A percentile compares a stretch with the other conserved stretches of the same genome.
These are phyloP conservation scores for Blastobotrys indianensis DNA, from an alignment of 1,139 yeast genomes.

Conservation along the genomic window DNA sequence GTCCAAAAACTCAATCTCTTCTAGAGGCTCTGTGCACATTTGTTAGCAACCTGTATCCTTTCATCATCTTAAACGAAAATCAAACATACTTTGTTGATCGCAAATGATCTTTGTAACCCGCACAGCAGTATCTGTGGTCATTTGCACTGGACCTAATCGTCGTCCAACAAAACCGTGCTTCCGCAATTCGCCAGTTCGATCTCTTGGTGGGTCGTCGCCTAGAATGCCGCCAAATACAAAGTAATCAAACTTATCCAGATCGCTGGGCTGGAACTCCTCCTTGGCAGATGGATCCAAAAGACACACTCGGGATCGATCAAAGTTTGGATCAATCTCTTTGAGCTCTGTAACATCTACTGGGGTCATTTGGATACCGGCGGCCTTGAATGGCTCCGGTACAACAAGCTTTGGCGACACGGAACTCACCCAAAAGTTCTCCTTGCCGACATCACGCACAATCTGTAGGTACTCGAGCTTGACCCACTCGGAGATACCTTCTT, in stretches of 20 bases:
- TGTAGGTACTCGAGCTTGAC: slow-evolving; percentile 80
- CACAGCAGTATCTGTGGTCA: slow-evolving; percentile 97
- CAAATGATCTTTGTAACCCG: slow-evolving; percentile 80
- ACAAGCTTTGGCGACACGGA: slow-evolving; percentile 63
- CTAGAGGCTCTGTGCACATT: slow-evolving; percentile 41
- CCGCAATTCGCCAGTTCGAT: slow-evolving; percentile 85
- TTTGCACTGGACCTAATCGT: slow-evolving; percentile 79
- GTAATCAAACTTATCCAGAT: slow-evolving; percentile 61
- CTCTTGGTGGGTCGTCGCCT: slow-evolving; percentile 96
- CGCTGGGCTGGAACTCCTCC: slow-evolving; percentile 65
- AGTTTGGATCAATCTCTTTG: slow-evolving; percentile 35
- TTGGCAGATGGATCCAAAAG: slow-evolving; percentile 84
- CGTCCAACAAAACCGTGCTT: slow-evolving; percentile 79
- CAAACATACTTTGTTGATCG: slow-evolving; percentile 40
- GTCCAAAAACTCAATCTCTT: slow-evolving; percentile 75
- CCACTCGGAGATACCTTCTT: slow-evolving; percentile 95
- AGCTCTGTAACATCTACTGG: slow-evolving; percentile 59
- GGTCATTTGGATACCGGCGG: slow-evolving; percentile 77
- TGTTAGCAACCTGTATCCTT: background rate
- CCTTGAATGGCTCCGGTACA: slow-evolving; percentile 50
- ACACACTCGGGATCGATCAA: slow-evolving; percentile 57
- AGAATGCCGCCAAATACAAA: slow-evolving; percentile 94
- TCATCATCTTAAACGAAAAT: background rate
- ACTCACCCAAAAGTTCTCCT: slow-evolving; percentile 65
- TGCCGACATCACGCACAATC: slow-evolving; percentile 77